phyloP scores from a whole-genome alignment of 257 asterid species.

The Gardenia jasminoides region DNA sequence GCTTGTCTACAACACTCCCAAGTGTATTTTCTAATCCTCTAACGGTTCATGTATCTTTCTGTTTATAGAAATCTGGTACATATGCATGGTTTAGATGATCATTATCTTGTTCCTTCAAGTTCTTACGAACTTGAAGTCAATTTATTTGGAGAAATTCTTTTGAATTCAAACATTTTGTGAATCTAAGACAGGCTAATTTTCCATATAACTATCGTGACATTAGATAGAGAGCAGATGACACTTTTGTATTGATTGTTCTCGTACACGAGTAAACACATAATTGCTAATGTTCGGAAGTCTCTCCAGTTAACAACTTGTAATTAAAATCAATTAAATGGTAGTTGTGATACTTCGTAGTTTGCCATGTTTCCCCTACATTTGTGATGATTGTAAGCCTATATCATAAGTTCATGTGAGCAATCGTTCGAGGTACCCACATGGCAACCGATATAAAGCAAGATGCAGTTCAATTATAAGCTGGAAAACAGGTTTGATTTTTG shows the following conservation, averaged over 20 bases:
- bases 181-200: background rate
- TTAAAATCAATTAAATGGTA: background rate
- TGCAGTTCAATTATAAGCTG: background rate
- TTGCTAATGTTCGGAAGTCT: background rate
- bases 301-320: background rate
- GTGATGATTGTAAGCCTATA: too few species aligned
- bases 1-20: background rate
- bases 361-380: background rate
- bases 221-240: background rate
- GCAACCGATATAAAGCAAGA: background rate
- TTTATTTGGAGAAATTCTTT: background rate
- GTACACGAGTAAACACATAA: background rate
- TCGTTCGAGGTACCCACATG: background rate
- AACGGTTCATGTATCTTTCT: background rate
- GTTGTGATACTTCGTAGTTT: background rate
- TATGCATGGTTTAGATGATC: too few species aligned
- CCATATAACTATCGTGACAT: background rate
- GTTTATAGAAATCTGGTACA: background rate
- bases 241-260: background rate
- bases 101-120: background rate
- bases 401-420: background rate
- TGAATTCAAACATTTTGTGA: background rate
- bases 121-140: background rate
- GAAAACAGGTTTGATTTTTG: background rate
- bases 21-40: background rate